phyloP scores from a whole-genome alignment of 2,329 filamentous ascomycete genomes.

The Chrysosphaeria jannelii region DNA sequence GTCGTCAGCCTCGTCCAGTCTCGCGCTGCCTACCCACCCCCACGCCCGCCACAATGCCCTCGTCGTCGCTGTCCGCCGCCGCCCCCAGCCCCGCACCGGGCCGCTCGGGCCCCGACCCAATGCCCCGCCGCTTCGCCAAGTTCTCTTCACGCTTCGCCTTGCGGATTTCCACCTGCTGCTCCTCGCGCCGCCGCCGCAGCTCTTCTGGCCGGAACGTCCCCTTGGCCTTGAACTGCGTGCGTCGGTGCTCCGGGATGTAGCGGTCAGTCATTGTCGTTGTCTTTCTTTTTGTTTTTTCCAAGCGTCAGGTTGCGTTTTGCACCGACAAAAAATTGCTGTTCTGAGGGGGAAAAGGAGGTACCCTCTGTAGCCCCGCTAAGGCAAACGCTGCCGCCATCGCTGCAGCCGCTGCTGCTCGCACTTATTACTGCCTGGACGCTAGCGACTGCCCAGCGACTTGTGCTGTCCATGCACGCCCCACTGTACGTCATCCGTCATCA shows the following conservation, averaged over 20 bases:
- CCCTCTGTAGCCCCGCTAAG: too few species aligned
- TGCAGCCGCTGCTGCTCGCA: too few species aligned
- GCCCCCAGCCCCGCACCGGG: conserved; percentile 62
- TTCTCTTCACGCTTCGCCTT: conserved; percentile 98
- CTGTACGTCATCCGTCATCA: too few species aligned
- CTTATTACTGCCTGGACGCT: too few species aligned
- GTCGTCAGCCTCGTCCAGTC: conserved; percentile 2
- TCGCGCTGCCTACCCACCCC: too few species aligned
- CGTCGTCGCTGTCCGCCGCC: conserved; percentile 90
- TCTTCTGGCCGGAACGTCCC: conserved; percentile 98
- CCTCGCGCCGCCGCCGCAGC: conserved; percentile 87
- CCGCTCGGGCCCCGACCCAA: conserved; percentile 50
- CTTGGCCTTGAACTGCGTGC: conserved; percentile 98
- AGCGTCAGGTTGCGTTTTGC: too few species aligned
- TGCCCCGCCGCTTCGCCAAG: conserved; percentile 89
- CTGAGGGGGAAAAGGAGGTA: too few species aligned
- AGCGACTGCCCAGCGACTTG: too few species aligned
- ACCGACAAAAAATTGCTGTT: too few species aligned
- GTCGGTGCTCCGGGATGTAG: conserved; percentile 97
- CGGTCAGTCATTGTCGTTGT: conserved; percentile 66
- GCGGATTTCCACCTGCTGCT: conserved; percentile 97
- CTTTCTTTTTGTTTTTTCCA: conserved; percentile 1
- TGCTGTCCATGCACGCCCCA: too few species aligned
- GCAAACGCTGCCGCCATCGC: too few species aligned
- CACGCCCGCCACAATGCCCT: too few species aligned